Conservation (phyloP, 257 asterid genomes). For the Fraxinus americana region DNA sequence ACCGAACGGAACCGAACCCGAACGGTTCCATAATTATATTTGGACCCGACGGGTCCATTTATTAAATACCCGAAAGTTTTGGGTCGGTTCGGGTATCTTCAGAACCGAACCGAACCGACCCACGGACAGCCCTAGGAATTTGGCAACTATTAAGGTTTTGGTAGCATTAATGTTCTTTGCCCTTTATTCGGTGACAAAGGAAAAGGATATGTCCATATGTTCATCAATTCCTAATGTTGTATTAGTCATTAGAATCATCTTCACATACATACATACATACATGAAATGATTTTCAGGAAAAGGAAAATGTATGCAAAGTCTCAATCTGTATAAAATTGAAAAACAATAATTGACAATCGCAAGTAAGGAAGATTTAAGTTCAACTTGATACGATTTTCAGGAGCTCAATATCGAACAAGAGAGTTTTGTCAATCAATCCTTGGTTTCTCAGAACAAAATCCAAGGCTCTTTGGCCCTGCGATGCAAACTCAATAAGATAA, state of each 20-base stretch:
- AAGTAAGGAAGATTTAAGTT: conserved; percentile 14
- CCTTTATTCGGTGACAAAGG: conserved; percentile 2
- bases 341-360: background rate
- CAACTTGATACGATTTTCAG: conserved; percentile 73
- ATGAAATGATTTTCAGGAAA: too few species aligned
- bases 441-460: conserved; percentile 91
- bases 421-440: conserved; percentile 94
- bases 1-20: too few species aligned
- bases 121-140: too few species aligned
- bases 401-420: conserved; percentile 92
- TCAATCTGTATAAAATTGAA: background rate
- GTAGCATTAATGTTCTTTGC: background rate
- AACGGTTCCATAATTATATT: too few species aligned
- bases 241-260: too few species aligned
- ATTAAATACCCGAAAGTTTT: too few species aligned
- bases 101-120: too few species aligned
- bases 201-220: background rate
- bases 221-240: too few species aligned
- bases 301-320: background rate
- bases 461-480: conserved; percentile 95
- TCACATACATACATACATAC: too few species aligned
- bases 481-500: conserved; percentile 18
- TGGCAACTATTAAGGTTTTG: too few species aligned
- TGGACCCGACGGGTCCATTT: too few species aligned
- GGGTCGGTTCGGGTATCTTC: too few species aligned